phyloP scores from a whole-genome alignment of 1,284 basidiomycete species.

The Psilocybe mexicana region DNA sequence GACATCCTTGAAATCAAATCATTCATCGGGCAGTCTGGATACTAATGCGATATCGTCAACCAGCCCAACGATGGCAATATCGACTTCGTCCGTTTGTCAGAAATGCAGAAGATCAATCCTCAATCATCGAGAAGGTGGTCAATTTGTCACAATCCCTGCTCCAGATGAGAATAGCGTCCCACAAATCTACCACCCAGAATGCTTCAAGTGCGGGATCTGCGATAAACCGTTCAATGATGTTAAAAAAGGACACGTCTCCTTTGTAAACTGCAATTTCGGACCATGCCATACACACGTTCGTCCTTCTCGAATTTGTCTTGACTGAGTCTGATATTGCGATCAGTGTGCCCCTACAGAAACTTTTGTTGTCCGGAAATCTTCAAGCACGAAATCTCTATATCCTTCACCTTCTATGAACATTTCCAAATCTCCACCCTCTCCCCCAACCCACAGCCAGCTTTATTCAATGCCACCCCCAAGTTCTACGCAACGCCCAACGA shows the following conservation, averaged over 20 bases:
- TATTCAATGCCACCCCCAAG: slow-evolving; percentile 21
- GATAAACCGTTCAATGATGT: slow-evolving; percentile 61
- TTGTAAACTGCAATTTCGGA: slow-evolving; percentile 63
- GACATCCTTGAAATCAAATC: background rate
- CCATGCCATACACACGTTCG: slow-evolving; percentile 72
- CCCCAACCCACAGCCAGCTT: slow-evolving; percentile 3
- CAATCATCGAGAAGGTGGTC: slow-evolving; percentile 43
- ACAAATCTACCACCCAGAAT: slow-evolving; percentile 67
- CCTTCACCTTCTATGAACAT: slow-evolving; percentile 13
- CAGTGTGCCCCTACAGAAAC: slow-evolving; percentile 67
- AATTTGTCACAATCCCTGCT: slow-evolving; percentile 68
- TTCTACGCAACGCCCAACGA: slow-evolving; percentile 32
- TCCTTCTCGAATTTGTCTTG: slow-evolving; percentile 11
- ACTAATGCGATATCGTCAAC: background rate
- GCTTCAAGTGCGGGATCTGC: slow-evolving; percentile 73
- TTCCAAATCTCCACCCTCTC: slow-evolving; percentile 8
- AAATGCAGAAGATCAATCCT: slow-evolving; percentile 63
- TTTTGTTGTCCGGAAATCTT: slow-evolving; percentile 24
- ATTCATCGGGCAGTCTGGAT: background rate
- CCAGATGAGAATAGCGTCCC: slow-evolving; percentile 46
- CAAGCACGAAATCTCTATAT: slow-evolving; percentile 12
- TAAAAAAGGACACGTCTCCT: slow-evolving; percentile 60
- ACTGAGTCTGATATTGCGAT: slow-evolving; percentile 8
- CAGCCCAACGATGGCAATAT: slow-evolving; percentile 17
- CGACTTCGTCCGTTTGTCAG: slow-evolving; percentile 42